Percentiles rank a stretch among this genome's conserved stretches.
Conservation (phyloP, 2,329 filamentous ascomycete species). For the Fusarium ramigenum region DNA sequence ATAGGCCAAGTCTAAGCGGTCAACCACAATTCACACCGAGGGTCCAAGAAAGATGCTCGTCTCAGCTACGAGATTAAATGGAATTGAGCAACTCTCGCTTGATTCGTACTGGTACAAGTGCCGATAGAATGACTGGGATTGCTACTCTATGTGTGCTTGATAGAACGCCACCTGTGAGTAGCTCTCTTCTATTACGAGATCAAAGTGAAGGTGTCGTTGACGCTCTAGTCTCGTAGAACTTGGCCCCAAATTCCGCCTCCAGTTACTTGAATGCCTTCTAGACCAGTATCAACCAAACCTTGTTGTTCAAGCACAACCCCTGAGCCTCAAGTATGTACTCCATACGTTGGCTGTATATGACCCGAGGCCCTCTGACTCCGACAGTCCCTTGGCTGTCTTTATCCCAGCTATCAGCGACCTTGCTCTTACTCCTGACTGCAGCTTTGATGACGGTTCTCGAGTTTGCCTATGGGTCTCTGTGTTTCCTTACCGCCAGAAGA, state of each 20-base stretch:
- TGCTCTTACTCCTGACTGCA: neutral
- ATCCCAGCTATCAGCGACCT: conserved; percentile 55
- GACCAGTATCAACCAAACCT: conserved; percentile 63
- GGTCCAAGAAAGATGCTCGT: neutral
- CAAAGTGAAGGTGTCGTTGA: conserved; percentile 44
- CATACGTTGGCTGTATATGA: conserved; percentile 20
- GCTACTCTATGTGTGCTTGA: neutral
- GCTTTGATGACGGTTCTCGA: neutral
- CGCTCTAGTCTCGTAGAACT: conserved; percentile 70
- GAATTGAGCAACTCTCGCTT: neutral
- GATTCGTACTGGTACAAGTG: neutral
- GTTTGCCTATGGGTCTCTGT: neutral
- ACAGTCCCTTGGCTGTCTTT: conserved; percentile 38
- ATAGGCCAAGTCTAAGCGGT: neutral
- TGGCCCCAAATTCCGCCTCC: conserved; percentile 68
- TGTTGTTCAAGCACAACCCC: conserved; percentile 44
- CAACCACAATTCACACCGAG: neutral
- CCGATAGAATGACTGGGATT: neutral
- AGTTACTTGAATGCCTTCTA: conserved; percentile 67
- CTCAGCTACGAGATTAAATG: neutral
- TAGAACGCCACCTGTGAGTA: neutral
- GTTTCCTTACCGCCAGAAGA: conserved; percentile 12
- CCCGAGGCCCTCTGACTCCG: conserved; percentile 46
- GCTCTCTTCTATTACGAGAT: neutral
- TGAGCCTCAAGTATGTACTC: neutral